Percentiles rank a stretch among this genome's conserved stretches.
Evolutionary conservation across 805 yeast genomes (phyloP).

Genomic region (Metschnikowia anglica): DNA sequence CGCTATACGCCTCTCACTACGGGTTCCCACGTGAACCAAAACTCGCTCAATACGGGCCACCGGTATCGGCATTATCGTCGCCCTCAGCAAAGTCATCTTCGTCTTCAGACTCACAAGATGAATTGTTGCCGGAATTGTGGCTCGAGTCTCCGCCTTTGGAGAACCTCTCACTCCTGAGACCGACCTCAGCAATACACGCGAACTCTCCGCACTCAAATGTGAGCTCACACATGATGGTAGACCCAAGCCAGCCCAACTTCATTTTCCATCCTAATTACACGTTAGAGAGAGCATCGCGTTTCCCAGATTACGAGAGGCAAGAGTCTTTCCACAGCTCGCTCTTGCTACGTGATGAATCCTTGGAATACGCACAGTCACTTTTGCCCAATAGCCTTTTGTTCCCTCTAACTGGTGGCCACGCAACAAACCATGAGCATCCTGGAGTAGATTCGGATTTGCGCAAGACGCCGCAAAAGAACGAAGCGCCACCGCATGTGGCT

Average conservation of each 20-base stretch:
- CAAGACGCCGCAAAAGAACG: background rate
- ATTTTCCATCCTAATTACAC: background rate
- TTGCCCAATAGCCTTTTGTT: conserved; percentile 27
- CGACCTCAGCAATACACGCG: background rate
- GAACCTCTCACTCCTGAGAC: conserved; percentile 5
- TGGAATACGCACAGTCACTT: conserved; percentile 24
- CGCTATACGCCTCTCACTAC: conserved; percentile 9
- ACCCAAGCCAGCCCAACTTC: background rate
- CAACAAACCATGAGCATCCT: background rate
- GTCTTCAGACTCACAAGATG: conserved; percentile 22
- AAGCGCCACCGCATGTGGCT: background rate
- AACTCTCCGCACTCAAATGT: background rate
- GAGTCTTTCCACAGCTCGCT: conserved; percentile 11
- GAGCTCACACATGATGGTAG: background rate
- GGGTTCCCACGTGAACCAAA: conserved; percentile 9
- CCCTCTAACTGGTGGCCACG: conserved; percentile 31
- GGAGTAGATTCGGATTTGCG: background rate
- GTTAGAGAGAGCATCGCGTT: background rate
- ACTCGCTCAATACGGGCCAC: background rate
- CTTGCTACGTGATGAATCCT: conserved; percentile 26
- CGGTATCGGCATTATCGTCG: conserved; percentile 9
- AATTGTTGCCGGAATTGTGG: conserved; percentile 38
- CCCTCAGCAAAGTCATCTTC: conserved; percentile 14
- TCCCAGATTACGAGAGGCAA: conserved; percentile 1
- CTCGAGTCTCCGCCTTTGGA: conserved; percentile 20